Conservation (phyloP, 2,329 filamentous ascomycete genomes). For the Ophiostoma quercus region DNA sequence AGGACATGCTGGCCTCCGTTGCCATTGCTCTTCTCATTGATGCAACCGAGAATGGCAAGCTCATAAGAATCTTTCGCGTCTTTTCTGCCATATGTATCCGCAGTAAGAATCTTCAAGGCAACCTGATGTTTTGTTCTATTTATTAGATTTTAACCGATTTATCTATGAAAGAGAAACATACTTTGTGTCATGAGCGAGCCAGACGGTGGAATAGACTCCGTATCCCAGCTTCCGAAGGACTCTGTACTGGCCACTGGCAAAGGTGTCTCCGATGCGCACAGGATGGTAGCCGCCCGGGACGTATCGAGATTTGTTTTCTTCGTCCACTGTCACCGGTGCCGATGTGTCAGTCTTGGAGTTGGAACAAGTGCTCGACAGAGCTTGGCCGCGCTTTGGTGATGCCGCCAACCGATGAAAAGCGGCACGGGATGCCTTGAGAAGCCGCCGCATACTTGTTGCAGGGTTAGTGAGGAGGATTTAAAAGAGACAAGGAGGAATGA, state of each 20-base stretch:
- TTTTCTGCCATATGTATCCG: no score
- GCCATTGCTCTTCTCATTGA: no score
- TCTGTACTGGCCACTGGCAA: neutral
- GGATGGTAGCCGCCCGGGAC: constrained; percentile 11
- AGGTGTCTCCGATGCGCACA: neutral
- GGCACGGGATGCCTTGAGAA: neutral
- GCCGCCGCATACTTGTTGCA: neutral
- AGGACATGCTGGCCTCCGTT: no score
- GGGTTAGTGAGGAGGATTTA: neutral
- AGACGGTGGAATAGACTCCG: constrained; percentile 8
- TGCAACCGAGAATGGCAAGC: no score
- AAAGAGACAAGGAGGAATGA: neutral
- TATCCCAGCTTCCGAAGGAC: constrained; percentile 4
- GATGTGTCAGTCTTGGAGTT: neutral
- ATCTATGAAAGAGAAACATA: neutral
- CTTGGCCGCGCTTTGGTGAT: constrained; percentile 1
- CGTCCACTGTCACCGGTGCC: neutral
- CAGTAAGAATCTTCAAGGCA: no score
- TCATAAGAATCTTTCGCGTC: no score
- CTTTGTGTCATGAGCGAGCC: constrained; percentile 10
- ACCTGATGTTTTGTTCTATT: constrained; percentile 9
- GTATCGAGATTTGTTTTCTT: constrained; percentile 10
- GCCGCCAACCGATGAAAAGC: neutral
- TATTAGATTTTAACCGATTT: neutral
- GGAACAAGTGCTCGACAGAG: neutral